A percentile compares a stretch with the other conserved stretches of the same genome.
These are phyloP conservation scores for Viola pubescens DNA, from an alignment of 441 rosid species.

Conservation along the genomic window DNA sequence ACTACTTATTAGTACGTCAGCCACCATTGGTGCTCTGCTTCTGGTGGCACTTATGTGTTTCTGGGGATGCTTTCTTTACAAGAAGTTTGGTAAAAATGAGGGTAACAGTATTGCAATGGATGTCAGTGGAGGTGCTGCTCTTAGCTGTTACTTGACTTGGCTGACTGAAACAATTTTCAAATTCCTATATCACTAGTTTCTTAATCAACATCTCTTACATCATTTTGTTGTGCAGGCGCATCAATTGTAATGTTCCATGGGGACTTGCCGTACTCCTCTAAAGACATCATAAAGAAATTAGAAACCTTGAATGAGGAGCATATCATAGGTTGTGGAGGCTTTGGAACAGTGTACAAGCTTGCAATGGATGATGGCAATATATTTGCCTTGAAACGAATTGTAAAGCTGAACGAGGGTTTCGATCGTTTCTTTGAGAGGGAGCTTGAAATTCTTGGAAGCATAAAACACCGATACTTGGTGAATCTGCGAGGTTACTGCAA, in stretches of 20 bases:
- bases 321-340: slow-evolving; percentile 86
- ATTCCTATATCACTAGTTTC: background rate
- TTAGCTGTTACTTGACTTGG: slow-evolving; percentile 10
- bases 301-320: slow-evolving; percentile 83
- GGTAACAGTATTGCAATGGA: slow-evolving; percentile 71
- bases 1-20: slow-evolving; percentile 82
- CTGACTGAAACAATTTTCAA: background rate
- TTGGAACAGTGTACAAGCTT: slow-evolving; percentile 90
- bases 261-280: slow-evolving; percentile 94
- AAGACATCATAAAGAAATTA: slow-evolving; percentile 79
- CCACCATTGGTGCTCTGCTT: slow-evolving; percentile 90
- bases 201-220: slow-evolving; percentile 11
- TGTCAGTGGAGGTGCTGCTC: slow-evolving; percentile 71
- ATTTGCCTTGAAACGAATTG: slow-evolving; percentile 84
- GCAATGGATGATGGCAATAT: slow-evolving; percentile 95
- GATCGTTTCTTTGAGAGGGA: slow-evolving; percentile 96
- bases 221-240: slow-evolving; percentile 54
- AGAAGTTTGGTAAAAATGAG: slow-evolving; percentile 88
- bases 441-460: slow-evolving; percentile 97
- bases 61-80: slow-evolving; percentile 98
- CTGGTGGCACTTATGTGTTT: slow-evolving; percentile 99
- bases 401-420: slow-evolving; percentile 86
- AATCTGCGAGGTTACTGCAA: slow-evolving; percentile 98
- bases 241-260: slow-evolving; percentile 97
- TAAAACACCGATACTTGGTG: slow-evolving; percentile 86